Base-by-base conservation (phyloP, 2,329 filamentous ascomycete genomes). In the Neopestalotiopsis clavispora region DNA sequence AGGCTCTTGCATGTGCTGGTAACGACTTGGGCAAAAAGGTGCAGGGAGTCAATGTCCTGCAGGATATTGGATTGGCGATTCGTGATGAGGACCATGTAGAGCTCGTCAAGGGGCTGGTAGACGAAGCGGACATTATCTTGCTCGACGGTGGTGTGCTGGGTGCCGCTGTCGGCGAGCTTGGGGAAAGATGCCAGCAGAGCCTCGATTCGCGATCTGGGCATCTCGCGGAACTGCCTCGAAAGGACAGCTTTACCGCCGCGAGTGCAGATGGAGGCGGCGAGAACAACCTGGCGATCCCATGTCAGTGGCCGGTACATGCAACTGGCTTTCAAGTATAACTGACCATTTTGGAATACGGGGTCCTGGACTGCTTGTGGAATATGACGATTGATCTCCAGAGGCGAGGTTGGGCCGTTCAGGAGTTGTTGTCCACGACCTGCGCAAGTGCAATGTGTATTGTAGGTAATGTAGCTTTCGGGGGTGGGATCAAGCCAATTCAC, bases 121-220 rank as follows among this genome's bases (percentile, higher is more conserved):
- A 99, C 96, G 80, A 98, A 99, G 84, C 96, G 95, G 78, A 99
- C 96, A 85, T 97, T 98, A 85, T 99, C 97, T 84, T 98, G 95
- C 84, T 99, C 96, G 77, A 98, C 95, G 5, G 94, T 99, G 34
- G 96, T 99, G 83, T 99, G 96, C 83, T 99, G 96, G 66, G 94
- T 98, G 71, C 95, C 93, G 71, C 93, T 94, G 82, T 98, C 95
- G 77, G 96, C 95, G 69, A 98, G 92, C 85, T 99, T 99, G 68
- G 96, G 97, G 80, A 99, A 98, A 10, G 95, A 97, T 73, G 97
- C 96, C 68, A 99, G 92, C 68, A 99, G 90, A 68, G 93, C 96
- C 86, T 99, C 97, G 79, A 99, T 95, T 79, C 97, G 91, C 64
- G 97, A 98, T 80, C 96, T 90, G 81, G 95, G 93, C 89, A 99